Percentiles rank a stretch among this genome's conserved stretches.
Conservation (phyloP, 805 yeast species). For the Hanseniaspora lindneri region DNA sequence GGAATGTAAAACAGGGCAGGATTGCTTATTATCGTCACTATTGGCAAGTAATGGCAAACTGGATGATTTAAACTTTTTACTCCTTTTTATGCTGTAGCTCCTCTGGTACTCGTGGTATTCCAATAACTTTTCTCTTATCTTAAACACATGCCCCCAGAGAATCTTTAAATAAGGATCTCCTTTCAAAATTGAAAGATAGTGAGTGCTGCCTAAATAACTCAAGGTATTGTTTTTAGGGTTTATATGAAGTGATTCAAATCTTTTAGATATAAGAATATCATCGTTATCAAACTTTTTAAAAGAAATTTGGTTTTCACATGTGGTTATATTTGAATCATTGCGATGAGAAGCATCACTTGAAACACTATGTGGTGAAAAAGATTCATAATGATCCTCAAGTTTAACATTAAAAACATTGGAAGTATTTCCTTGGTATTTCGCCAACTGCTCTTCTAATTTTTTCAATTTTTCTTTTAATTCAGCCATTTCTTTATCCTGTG, state of each 20-base stretch:
- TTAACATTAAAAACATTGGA: constrained; percentile 4
- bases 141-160: constrained; percentile 41
- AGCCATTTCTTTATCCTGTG: constrained; percentile 37
- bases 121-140: constrained; percentile 31
- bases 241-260: constrained; percentile 36
- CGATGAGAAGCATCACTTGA: not conserved
- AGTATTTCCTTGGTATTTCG: constrained; percentile 23
- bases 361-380: not conserved
- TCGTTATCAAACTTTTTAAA: constrained; percentile 25
- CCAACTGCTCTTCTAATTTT: constrained; percentile 39
- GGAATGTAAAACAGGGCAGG: not conserved
- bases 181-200: constrained; percentile 49
- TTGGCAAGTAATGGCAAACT: not conserved
- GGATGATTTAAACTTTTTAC: constrained; percentile 6
- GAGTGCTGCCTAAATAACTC: constrained; percentile 40
- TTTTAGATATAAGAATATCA: constrained; percentile 32
- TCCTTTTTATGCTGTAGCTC: not conserved
- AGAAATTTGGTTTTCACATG: not conserved
- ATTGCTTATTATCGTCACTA: not conserved
- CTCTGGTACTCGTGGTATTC: constrained; percentile 27
- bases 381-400: not conserved
- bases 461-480: constrained; percentile 48
- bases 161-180: constrained; percentile 47
- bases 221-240: constrained; percentile 31
- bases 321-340: not conserved